Conservation (phyloP, 306 rosid species). For the Castanospermum australe region DNA sequence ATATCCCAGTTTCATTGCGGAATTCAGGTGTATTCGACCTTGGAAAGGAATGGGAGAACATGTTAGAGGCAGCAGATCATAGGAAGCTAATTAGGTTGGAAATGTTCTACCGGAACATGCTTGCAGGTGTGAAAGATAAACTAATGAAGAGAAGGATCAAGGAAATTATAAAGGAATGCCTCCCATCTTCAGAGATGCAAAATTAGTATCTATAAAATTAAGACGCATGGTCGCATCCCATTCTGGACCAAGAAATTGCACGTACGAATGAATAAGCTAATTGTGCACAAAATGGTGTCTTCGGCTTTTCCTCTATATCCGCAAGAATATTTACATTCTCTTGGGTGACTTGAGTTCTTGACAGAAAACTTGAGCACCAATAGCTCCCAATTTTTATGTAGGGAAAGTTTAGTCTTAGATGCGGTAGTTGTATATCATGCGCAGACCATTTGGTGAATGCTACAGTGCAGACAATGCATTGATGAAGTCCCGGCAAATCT, state of each 20-base stretch:
- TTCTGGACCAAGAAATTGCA: neutral
- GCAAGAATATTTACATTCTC: no score
- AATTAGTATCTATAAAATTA: neutral
- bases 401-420: neutral
- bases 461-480: no score
- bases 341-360: no score
- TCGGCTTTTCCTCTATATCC: no score
- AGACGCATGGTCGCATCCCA: conserved; percentile 2
- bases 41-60: conserved; percentile 82
- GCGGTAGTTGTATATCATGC: neutral
- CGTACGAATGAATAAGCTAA: neutral
- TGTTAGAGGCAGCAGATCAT: conserved; percentile 75
- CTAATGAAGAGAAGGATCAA: conserved; percentile 70
- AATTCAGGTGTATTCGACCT: conserved; percentile 53
- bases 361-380: no score
- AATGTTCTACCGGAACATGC: conserved; percentile 64
- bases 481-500: neutral
- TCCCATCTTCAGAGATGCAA: conserved; percentile 41
- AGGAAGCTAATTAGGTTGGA: conserved; percentile 62
- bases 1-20: conserved; percentile 63
- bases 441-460: neutral
- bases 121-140: conserved; percentile 73
- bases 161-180: conserved; percentile 71
- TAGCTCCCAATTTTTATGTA: no score
- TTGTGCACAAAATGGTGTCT: neutral